A percentile compares a stretch with the other conserved stretches of the same genome.
phyloP scores from a whole-genome alignment of 2,329 filamentous ascomycete species.

The Pseudomassariella vexata region DNA sequence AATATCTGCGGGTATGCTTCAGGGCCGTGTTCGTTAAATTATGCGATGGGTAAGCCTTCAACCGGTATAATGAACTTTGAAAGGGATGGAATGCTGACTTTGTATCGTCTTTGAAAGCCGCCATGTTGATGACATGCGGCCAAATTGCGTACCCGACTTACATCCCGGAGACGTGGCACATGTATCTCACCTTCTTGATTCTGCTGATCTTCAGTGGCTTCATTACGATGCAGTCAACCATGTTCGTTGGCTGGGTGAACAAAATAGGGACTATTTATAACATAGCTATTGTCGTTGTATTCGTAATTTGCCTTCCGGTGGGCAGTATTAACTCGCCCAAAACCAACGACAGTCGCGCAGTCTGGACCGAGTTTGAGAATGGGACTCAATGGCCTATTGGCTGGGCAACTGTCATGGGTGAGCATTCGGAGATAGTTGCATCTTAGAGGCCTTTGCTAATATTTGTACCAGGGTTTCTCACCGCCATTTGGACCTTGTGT shows the following conservation, averaged over 20 bases:
- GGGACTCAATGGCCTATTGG: too few species aligned
- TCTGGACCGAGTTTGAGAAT: too few species aligned
- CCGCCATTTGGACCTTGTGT: too few species aligned
- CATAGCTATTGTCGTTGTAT: background rate
- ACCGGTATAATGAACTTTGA: background rate
- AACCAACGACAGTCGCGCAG: too few species aligned
- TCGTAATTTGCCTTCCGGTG: background rate
- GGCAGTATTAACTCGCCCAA: too few species aligned
- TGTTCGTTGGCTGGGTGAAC: background rate
- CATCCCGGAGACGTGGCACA: background rate
- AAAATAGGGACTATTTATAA: background rate
- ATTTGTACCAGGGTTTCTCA: too few species aligned
- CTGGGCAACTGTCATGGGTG: too few species aligned
- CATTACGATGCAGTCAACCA: background rate
- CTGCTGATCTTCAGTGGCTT: background rate
- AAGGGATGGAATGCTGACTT: background rate
- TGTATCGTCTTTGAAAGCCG: background rate
- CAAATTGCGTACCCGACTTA: background rate
- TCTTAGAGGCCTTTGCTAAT: too few species aligned
- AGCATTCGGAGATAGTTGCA: too few species aligned
- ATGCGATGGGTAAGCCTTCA: conserved; percentile 37
- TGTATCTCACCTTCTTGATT: background rate
- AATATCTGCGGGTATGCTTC: conserved; percentile 66
- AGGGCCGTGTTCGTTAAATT: conserved; percentile 61
- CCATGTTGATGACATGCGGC: background rate